Evolutionary conservation across 2,329 filamentous ascomycete genomes (phyloP).

Genomic region (Alternaria burnsii): DNA sequence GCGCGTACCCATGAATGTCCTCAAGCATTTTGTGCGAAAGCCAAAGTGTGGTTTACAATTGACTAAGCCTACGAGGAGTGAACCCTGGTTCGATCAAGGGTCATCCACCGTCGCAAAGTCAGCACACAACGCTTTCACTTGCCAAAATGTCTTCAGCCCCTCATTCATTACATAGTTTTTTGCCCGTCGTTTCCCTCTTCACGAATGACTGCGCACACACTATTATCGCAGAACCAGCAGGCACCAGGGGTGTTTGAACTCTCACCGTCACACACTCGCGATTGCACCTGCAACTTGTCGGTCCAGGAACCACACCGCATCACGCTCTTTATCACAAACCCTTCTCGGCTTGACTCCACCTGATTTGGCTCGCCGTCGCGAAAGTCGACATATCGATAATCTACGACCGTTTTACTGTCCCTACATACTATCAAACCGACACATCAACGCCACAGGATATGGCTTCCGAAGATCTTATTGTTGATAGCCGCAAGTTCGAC

Average conservation of each 20-base stretch:
- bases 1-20: background rate
- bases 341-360: background rate
- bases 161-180: background rate
- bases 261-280: background rate
- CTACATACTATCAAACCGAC: background rate
- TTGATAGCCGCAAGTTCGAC: slow-evolving; percentile 13
- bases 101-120: background rate
- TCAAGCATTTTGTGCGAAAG: background rate
- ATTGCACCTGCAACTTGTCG: background rate
- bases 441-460: slow-evolving; percentile 8
- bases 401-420: background rate
- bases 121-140: slow-evolving; percentile 4
- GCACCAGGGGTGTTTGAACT: background rate
- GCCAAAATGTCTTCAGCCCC: slow-evolving; percentile 2
- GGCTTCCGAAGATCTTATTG: slow-evolving; percentile 1
- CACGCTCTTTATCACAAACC: background rate
- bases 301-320: background rate
- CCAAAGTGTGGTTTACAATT: background rate
- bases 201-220: slow-evolving; percentile 1
- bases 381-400: background rate
- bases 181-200: background rate
- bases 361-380: background rate
- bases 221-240: background rate
- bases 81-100: slow-evolving; percentile 10
- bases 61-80: background rate